Conservation (phyloP, 1,284 basidiomycete species). For the Cutaneotrichosporon sp. region DNA sequence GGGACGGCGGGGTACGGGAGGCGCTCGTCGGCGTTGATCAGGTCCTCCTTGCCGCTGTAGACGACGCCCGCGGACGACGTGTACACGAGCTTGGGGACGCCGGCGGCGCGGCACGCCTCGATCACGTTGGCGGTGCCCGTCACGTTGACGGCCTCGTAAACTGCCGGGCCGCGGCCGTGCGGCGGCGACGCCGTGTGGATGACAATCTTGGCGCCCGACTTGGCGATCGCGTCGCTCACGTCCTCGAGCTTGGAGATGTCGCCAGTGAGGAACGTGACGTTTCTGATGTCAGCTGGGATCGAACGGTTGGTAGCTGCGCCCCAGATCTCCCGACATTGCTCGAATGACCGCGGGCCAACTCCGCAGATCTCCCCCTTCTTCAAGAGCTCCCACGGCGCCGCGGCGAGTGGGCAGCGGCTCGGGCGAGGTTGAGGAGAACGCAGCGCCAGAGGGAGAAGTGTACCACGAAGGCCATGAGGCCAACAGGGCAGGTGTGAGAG, state of each 20-base stretch:
- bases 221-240: slow-evolving; percentile 69
- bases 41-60: slow-evolving; percentile 74
- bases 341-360: no score
- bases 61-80: slow-evolving; percentile 94
- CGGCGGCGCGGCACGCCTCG: slow-evolving; percentile 69
- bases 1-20: slow-evolving; percentile 71
- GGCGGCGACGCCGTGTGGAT: slow-evolving; percentile 96
- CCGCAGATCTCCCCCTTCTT: no score
- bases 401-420: no score
- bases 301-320: not conserved
- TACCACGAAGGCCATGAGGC: no score
- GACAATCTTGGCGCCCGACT: slow-evolving; percentile 80
- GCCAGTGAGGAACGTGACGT: slow-evolving; percentile 80
- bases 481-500: no score
- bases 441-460: no score
- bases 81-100: slow-evolving; percentile 86
- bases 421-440: no score
- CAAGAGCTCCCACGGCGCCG: no score
- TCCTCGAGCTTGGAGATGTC: slow-evolving; percentile 78
- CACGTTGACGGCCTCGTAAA: slow-evolving; percentile 94
- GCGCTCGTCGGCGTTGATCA: slow-evolving; percentile 89
- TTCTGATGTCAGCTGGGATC: slow-evolving; percentile 47
- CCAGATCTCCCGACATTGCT: no score
- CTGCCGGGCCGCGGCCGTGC: slow-evolving; percentile 65
- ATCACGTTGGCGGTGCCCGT: slow-evolving; percentile 86